These are phyloP conservation scores for Rosa hybrid DNA, from an alignment of 331 rosid species.

Conservation along the genomic window DNA sequence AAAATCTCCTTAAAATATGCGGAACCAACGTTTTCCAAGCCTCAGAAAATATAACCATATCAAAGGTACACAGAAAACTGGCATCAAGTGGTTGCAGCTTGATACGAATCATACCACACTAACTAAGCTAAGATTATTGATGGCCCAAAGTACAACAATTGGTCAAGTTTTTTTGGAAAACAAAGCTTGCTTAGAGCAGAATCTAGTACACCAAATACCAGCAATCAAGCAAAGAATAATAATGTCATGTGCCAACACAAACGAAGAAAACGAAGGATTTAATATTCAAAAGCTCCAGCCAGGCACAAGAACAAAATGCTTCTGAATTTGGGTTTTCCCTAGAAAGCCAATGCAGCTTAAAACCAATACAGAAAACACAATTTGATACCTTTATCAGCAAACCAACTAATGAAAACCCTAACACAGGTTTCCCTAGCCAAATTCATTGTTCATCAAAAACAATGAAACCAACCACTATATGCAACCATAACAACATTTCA, in stretches of 20 bases:
- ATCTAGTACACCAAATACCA: slow-evolving; percentile 9
- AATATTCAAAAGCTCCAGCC: slow-evolving; percentile 1
- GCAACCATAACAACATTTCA: background rate
- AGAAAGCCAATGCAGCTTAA: slow-evolving; percentile 5
- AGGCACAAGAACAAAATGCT: slow-evolving; percentile 4
- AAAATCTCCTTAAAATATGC: background rate
- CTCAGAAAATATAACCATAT: background rate
- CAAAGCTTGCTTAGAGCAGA: background rate
- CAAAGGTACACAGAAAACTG: background rate
- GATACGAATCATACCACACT: background rate
- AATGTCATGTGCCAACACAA: background rate
- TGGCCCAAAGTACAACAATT: slow-evolving; percentile 1
- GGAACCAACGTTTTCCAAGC: background rate
- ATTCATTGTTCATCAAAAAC: background rate
- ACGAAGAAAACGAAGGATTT: background rate
- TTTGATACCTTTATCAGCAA: slow-evolving; percentile 6
- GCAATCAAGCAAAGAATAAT: slow-evolving; percentile 12
- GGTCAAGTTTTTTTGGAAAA: background rate
- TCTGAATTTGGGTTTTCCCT: background rate
- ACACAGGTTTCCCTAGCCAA: background rate
- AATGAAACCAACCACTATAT: background rate
- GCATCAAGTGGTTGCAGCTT: slow-evolving; percentile 5
- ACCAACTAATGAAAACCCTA: background rate
- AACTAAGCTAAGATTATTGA: background rate
- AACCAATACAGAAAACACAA: slow-evolving; percentile 15